Percentiles rank a stretch among this genome's conserved stretches.
Evolutionary conservation across 129 eudicot species (phyloP).

Genomic region (Heracleum sosnowskyi): DNA sequence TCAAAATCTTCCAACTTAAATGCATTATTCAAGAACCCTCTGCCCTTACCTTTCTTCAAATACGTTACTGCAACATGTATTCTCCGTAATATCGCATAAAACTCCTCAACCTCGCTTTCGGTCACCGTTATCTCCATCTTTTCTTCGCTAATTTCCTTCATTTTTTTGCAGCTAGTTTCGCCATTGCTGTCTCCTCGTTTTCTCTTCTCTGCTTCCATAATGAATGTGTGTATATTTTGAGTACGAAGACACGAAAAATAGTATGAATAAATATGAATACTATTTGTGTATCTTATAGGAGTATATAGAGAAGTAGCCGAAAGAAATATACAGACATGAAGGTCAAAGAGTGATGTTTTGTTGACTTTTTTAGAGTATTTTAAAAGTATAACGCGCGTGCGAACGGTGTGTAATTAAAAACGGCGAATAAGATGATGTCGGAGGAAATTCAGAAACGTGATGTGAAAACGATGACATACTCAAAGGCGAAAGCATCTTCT

Average conservation of each 20-base stretch:
- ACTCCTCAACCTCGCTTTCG: conserved; percentile 47
- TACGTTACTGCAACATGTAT: conserved; percentile 38
- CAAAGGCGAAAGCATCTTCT: not conserved
- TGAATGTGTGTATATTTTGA: not conserved
- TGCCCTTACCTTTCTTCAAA: conserved; percentile 24
- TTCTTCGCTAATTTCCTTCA: not conserved
- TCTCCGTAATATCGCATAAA: conserved; percentile 30
- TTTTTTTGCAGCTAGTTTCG: not conserved
- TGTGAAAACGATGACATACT: not conserved
- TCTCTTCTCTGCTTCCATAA: conserved; percentile 30
- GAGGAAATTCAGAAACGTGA: not conserved
- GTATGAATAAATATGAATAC: not conserved
- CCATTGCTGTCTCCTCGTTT: conserved; percentile 15
- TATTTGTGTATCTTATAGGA: not conserved
- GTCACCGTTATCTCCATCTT: conserved; percentile 7
- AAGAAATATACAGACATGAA: not conserved
- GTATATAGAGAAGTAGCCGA: not conserved
- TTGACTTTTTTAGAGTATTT: not conserved
- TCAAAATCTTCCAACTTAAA: conserved; percentile 17
- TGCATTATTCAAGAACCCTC: not conserved
- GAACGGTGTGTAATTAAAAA: not conserved
- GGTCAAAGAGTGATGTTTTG: not conserved
- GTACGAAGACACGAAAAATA: not conserved
- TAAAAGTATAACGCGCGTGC: not conserved
- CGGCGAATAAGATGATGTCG: not conserved